phyloP scores from a whole-genome alignment of 2,329 filamentous ascomycete genomes.

The Verticillium isaacii region DNA sequence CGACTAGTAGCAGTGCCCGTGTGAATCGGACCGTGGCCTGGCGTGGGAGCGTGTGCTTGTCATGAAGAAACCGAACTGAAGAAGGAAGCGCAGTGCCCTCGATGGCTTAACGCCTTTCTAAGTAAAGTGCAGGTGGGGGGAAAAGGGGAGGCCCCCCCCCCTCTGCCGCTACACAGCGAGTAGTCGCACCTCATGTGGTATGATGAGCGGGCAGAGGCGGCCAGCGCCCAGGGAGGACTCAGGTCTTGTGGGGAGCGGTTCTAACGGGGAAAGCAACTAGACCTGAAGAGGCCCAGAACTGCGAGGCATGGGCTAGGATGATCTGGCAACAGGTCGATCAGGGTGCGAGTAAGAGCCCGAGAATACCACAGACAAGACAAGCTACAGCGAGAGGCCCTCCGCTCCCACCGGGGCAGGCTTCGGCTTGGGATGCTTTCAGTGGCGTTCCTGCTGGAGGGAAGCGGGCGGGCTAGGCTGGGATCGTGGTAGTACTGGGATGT shows the following conservation, averaged over 20 bases:
- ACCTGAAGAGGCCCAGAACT: constrained; percentile 30
- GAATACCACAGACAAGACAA: constrained; percentile 8
- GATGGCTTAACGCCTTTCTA: constrained; percentile 25
- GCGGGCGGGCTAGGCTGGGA: constrained; percentile 12
- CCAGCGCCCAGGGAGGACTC: not conserved
- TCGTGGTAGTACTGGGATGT: constrained; percentile 10
- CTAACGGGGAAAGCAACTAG: constrained; percentile 24
- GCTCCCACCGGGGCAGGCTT: constrained; percentile 10
- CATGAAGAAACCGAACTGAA: constrained; percentile 16
- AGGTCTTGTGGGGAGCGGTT: constrained; percentile 18
- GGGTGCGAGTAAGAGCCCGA: constrained; percentile 12
- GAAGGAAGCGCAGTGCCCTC: constrained; percentile 16
- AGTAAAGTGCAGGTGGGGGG: constrained; percentile 6
- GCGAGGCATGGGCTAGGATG: constrained; percentile 31
- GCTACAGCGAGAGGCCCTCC: constrained; percentile 1
- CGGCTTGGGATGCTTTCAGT: constrained; percentile 14
- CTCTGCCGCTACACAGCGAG: constrained; percentile 16
- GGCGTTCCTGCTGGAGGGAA: constrained; percentile 12
- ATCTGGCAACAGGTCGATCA: constrained; percentile 24
- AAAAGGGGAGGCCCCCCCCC: constrained; percentile 1
- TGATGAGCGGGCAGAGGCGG: not conserved
- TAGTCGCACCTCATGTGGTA: constrained; percentile 22
- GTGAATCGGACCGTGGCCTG: constrained; percentile 11
- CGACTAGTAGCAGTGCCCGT: constrained; percentile 11
- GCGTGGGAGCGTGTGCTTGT: constrained; percentile 5